Evolutionary conservation across 257 asterid species (phyloP), one percentile per base, ranked within the genome.

Genomic region (Penstemon davidsonii): DNA sequence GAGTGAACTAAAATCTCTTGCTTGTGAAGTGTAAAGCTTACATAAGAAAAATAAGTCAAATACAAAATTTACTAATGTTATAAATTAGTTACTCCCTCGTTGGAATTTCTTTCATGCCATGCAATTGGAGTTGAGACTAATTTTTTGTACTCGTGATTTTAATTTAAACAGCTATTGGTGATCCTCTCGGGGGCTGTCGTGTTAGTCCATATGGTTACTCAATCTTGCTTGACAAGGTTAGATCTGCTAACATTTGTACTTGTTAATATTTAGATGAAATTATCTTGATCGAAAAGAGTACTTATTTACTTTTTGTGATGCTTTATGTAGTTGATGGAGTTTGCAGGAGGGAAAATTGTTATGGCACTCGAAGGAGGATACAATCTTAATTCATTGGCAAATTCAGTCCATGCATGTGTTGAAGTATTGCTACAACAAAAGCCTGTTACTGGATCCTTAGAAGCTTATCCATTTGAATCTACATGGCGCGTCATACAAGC

Each of bases 321-420:
- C 73, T 71, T 64, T 73, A 50, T 70, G 61, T 66, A 91, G 97
- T 83, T 94, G 87, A 74, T 82, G 88, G 85, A 86, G 83, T 88
- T 88, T 81, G 96, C 96, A 13, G 77, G 79, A 42, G 97, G 99
- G 56, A 94, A 87, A 83, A 86, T 94, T 76, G 91, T 94, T 60
- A 80, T 94, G 99, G 97, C 91, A 68, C 97, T 94, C 51, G 97
- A 94, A 86, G 99, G 99, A 62, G 96, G 99, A 70, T 94, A 94
- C 77, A 77, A 88, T 77, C 96, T 87, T 78, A 82, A 75, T 8
- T 91, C 99, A 11, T 63, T 88, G 54, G 88, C 96, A 70, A 85
- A 82, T 72, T 93, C 99, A 40, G 88, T 83, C 40, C 75, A 77
- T 56, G 95, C 97, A 54, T 93, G 99, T 75, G 80, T 90, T 60